Conservation (phyloP, 345 rosid species). For the Dipteronia sinensis region DNA sequence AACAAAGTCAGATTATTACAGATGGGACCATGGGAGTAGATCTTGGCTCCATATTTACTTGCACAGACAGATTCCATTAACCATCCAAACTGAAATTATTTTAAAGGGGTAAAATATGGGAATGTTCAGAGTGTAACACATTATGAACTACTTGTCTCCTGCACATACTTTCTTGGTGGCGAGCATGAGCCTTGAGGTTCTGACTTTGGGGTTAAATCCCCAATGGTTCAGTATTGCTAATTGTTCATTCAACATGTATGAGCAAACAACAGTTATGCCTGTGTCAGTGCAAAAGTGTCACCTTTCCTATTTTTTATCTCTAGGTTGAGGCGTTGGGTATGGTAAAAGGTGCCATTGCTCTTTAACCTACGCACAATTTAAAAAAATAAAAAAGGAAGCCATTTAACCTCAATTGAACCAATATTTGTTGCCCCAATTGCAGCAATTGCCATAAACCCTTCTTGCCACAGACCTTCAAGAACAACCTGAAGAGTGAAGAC, state of each 20-base stretch:
- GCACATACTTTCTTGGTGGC: not conserved
- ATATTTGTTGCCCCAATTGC: constrained; percentile 95
- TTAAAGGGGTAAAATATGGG: not conserved
- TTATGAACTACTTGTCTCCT: not conserved
- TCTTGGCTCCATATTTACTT: not conserved
- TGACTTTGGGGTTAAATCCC: not conserved
- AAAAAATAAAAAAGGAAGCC: not conserved
- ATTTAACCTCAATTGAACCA: constrained; percentile 87
- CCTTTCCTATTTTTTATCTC: not conserved
- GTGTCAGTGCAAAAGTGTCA: not conserved
- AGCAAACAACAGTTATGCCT: not conserved
- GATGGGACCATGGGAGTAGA: not conserved
- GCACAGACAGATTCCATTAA: not conserved
- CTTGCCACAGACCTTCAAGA: constrained; percentile 88
- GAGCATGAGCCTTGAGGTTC: not conserved
- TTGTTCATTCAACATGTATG: not conserved
- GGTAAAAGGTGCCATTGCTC: not conserved
- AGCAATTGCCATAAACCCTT: constrained; percentile 89
- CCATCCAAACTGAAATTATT: not conserved
- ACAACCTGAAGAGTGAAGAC: constrained; percentile 84
- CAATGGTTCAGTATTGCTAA: not conserved
- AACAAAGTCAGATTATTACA: not conserved
- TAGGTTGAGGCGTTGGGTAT: not conserved
- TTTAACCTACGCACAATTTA: not conserved
- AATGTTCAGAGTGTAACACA: not conserved